These are phyloP conservation scores for Leishmania martiniquensis DNA, from an alignment of 208 protist species.

Conservation along the genomic window DNA sequence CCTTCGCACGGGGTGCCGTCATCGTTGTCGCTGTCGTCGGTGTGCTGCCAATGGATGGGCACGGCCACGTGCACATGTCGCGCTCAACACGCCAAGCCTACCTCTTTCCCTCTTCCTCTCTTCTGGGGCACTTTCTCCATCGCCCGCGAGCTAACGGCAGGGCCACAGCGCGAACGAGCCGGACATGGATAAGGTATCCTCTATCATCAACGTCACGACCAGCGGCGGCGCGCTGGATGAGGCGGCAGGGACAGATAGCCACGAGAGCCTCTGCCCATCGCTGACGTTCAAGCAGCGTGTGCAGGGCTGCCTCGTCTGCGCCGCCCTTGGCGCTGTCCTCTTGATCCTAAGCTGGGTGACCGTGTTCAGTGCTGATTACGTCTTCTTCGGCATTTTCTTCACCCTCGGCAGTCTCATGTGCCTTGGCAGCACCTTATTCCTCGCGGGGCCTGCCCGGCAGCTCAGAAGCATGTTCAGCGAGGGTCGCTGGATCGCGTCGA, in stretches of 20 bases:
- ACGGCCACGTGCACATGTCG: not conserved
- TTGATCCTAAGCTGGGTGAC: slow-evolving; percentile 67
- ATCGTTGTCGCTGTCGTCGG: not conserved
- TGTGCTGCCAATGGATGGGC: not conserved
- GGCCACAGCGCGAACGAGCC: not conserved
- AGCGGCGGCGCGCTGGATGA: slow-evolving; percentile 28
- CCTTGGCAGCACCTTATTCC: slow-evolving; percentile 75
- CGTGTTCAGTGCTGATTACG: slow-evolving; percentile 64
- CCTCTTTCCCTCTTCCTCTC: not conserved
- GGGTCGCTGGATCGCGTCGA: slow-evolving; percentile 74
- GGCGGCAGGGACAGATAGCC: slow-evolving; percentile 22
- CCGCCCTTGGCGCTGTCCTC: slow-evolving; percentile 56
- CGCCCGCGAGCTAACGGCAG: no score
- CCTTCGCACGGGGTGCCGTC: not conserved
- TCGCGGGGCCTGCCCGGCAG: slow-evolving; percentile 76
- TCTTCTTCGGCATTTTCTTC: slow-evolving; percentile 80
- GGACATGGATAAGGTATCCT: slow-evolving; percentile 52
- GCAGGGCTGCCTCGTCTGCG: slow-evolving; percentile 61
- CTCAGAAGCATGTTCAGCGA: slow-evolving; percentile 85
- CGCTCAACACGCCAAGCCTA: not conserved
- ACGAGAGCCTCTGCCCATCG: slow-evolving; percentile 72
- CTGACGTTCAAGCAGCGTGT: slow-evolving; percentile 76
- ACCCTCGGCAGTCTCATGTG: slow-evolving; percentile 61
- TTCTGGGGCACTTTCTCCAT: not conserved
- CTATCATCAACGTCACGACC: slow-evolving; percentile 41